Conservation (phyloP, 176 grass and related monocot genomes). For the Avena atlantica region DNA sequence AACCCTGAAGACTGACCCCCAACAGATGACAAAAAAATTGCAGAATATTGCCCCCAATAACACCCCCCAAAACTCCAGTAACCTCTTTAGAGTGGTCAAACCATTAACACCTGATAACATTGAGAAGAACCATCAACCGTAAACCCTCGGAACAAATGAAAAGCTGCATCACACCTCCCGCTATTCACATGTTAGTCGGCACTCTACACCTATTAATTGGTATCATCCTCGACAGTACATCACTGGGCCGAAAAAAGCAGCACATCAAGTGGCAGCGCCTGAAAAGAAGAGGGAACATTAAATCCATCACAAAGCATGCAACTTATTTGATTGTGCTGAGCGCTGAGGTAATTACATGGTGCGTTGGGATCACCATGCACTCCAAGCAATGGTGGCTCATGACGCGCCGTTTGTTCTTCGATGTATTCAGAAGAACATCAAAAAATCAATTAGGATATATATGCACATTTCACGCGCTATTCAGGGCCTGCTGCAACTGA, state of each 20-base stretch:
- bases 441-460: slow-evolving; percentile 44
- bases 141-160: slow-evolving; percentile 1
- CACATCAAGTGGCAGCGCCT: slow-evolving; percentile 43
- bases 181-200: slow-evolving; percentile 23
- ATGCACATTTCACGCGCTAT: slow-evolving; percentile 72
- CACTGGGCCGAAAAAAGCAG: not conserved
- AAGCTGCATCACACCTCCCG: slow-evolving; percentile 27
- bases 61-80: not conserved
- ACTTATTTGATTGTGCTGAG: not conserved
- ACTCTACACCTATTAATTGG: slow-evolving; percentile 37
- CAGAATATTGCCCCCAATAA: slow-evolving; percentile 8
- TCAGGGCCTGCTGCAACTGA: slow-evolving; percentile 90
- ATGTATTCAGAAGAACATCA: slow-evolving; percentile 32
- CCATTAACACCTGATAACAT: not conserved
- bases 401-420: not conserved
- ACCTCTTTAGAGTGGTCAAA: slow-evolving; percentile 8
- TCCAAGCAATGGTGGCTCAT: slow-evolving; percentile 26
- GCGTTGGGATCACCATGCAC: slow-evolving; percentile 30
- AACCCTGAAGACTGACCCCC: slow-evolving; percentile 22
- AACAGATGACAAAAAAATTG: slow-evolving; percentile 2
- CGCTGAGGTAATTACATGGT: slow-evolving; percentile 36
- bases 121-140: not conserved
- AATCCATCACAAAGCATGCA: not conserved
- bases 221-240: slow-evolving; percentile 19
- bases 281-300: slow-evolving; percentile 38